Evolutionary conservation across 108 stramenopile species (phyloP), one percentile per base, ranked within the genome.

Genomic region (Chaetoceros muelleri): DNA sequence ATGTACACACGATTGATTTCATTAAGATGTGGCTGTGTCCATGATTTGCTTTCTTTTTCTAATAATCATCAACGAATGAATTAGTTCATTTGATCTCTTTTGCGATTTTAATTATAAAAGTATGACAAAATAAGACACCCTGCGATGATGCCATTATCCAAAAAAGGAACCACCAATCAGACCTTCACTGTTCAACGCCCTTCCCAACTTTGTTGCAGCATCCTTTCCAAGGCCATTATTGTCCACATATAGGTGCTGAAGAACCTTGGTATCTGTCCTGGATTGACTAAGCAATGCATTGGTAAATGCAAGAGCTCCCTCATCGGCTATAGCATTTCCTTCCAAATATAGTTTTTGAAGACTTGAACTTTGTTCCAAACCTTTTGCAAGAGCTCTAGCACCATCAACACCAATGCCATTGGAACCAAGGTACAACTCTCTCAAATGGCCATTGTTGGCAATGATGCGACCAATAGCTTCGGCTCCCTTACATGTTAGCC

Each of bases 171-270:
- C 34, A 40, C 13, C 34, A 40, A 40, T 40, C 13, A 40, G 13
- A 10, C 34, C 34, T 13, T 40, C 34, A 40, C 34, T 71, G 10
- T 65, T 60, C 22, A 74, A 28, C 7, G 69, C 68, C 46, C 28
- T 74, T 40, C 64, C 73, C 34, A 74, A 40, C 51, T 49, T 46
- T 30, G 59, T 65, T 18, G 69, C 65, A 1, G 54, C 58, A 47
- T 74, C 65, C 29, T 71, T 71, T 48, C 65, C 60, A 60, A 71
- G 60, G 27, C 66, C 66, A 63, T 71, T 71, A 47, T 66, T 66
- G 28, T 71, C 73, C 0, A 65, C 68, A 60, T 60, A 74, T 23
- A 74, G 46, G 22, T 74, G 30, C 25, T 52, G 25, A 24, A 74
- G 30, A 0, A 58, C 52, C 28, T 58, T 48, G 30, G 24, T n/a